Base-by-base conservation (phyloP, 2,329 filamentous ascomycete genomes). In the Ceratocystis papillata region DNA sequence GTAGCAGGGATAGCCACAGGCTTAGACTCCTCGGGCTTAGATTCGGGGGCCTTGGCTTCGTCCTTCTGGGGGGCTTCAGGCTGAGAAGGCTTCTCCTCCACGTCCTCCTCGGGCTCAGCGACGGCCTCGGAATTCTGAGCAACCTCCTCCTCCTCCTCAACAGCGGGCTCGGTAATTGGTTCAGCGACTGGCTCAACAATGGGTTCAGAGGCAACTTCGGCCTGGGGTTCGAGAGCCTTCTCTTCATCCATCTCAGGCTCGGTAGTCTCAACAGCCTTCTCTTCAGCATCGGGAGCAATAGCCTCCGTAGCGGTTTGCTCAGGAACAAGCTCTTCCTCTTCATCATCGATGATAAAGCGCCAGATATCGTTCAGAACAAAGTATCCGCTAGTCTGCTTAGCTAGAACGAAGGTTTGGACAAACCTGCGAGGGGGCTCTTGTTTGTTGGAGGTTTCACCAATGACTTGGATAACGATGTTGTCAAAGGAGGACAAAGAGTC, bases 331-430 rank as follows among this genome's bases (percentile, higher is more conserved):
- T 75, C 73, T 33, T 71, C 70, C 61, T 84, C 81, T 69, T 87
- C 85, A 68, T 89, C 89, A 68, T 96, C 91, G 70, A 87, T 86
- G 70, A 99, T 86, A 77, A 95, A 97, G 72, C 94, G 85, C 80
- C 97, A 90, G 75, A 99, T 96, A 74, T 99, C 94, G 77, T 99
- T 99, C 72, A 99, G 84, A 44, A 99, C 93, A 72, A 96, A 99
- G 81, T 97, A 99, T 70, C 94, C 94, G 67, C 93, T 96, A 62
- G 90, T 90, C 79, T 99, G 94, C 76, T 93, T 87, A 62, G 94
- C 94, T 69, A 99, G 88, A 69, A 99, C 90, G 72, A 99, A 99
- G 64, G 93, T 97, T 81, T 99, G 94, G 50, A 92, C 88, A 74
- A 99, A 99, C 77, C 96, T 96, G 80, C 89, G 92, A 73, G 93